Base-by-base conservation (phyloP, 306 rosid genomes). In the Begonia masoniana region DNA sequence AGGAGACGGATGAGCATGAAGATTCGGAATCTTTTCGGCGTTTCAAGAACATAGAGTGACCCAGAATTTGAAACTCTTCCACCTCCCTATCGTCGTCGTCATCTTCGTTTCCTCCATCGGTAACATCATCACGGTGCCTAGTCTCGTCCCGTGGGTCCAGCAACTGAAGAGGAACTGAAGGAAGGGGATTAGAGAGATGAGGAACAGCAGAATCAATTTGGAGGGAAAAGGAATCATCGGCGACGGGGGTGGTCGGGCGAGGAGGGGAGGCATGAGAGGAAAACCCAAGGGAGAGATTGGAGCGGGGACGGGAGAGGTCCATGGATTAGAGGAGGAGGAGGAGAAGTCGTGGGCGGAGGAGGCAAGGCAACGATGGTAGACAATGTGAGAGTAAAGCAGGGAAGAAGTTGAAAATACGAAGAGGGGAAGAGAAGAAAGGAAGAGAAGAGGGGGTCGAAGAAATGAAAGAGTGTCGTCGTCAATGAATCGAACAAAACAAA, bases 21-120 rank as follows among this genome's bases (percentile, higher is more conserved):
- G 91, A 75, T 14, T 88, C 96, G 26, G 68, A 52, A 55, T 84
- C 92, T 35, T 85, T 64, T 26, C 80, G 74, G 55, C 96, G 77
- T 66, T 88, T 88, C 55, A 88, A 52, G 57, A 94, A 87, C 96
- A 87, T 78, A 15, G 94, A 73, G 59, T 88, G 96, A 9, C 96
- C 96, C 52, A 88, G 62, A 59, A 88, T 82, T 43, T 83, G 85
- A 68, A 88, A 78, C 67, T 87, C 96, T 42, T 83, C 86, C 0
- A 82, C 82, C n/a, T 81, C 91, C 31, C 62, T 58, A 54, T 80
- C 92, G 0, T 80, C 82, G 2, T 71, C 68, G 31, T 65, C 65
- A 5, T 15, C 62, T 13, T 64, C 80, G 7, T 15, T 60, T 13
- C 62, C 80, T 0, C 52, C 54, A 3, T 60, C 68, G 7, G 36